phyloP scores from a whole-genome alignment of 2,329 filamentous ascomycete species.

The Diaporthe caulivora region DNA sequence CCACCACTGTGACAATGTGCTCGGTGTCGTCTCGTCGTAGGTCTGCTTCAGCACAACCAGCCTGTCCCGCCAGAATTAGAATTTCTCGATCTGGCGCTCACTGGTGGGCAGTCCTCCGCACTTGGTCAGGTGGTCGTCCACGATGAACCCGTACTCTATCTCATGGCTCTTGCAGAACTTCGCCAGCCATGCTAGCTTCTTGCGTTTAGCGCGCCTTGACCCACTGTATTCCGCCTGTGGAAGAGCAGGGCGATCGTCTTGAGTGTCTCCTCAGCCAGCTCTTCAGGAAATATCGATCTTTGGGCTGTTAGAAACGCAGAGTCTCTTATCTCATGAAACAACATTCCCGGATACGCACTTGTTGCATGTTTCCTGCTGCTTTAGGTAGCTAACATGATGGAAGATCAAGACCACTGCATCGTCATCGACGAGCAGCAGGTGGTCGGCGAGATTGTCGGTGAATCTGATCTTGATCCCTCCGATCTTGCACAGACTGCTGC shows the following conservation, averaged over 20 bases:
- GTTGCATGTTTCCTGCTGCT: constrained; percentile 44
- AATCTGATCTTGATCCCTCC: constrained; percentile 52
- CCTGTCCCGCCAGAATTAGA: constrained; percentile 56
- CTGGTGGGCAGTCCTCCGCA: constrained; percentile 49
- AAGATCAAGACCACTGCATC: constrained; percentile 54
- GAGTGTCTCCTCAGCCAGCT: not conserved
- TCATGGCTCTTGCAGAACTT: not conserved
- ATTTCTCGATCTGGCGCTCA: constrained; percentile 49
- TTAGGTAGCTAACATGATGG: constrained; percentile 53
- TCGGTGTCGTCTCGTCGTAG: constrained; percentile 53
- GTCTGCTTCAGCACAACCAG: constrained; percentile 56
- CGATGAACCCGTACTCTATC: not conserved
- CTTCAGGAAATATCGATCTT: not conserved
- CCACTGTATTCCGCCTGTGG: constrained; percentile 43
- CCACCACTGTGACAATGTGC: constrained; percentile 51
- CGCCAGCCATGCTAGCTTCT: not conserved
- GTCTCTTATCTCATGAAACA: too few species aligned
- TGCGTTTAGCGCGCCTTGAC: constrained; percentile 43
- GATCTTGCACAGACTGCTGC: constrained; percentile 45
- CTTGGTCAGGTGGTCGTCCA: constrained; percentile 45
- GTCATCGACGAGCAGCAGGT: constrained; percentile 53
- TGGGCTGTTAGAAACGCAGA: too few species aligned
- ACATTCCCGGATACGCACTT: constrained; percentile 11
- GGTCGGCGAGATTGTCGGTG: constrained; percentile 56
- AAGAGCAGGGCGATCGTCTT: constrained; percentile 1